Percentiles rank a stretch among this genome's conserved stretches.
Evolutionary conservation across 2,329 filamentous ascomycete genomes (phyloP).

Genomic region (Fusarium sp.): DNA sequence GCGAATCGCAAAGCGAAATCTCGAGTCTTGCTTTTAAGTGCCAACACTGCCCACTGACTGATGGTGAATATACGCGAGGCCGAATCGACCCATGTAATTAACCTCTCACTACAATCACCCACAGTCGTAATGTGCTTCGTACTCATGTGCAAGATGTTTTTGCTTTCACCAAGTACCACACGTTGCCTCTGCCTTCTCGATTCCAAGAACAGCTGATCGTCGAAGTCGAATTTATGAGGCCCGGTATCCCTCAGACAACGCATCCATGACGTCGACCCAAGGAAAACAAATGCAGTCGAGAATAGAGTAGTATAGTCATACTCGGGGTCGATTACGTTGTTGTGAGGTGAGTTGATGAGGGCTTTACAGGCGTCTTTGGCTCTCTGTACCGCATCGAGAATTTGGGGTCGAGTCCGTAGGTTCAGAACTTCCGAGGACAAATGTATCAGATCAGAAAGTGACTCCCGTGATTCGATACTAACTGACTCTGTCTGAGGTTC

Average conservation of each 20-base stretch:
- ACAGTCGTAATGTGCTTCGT: fast-evolving
- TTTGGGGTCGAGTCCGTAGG: too few relatives aligned
- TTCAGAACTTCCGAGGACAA: background rate
- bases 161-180: fast-evolving
- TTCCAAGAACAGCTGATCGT: background rate
- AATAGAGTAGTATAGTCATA: background rate
- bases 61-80: background rate
- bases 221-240: background rate
- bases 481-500: too few relatives aligned
- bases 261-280: background rate
- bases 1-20: too few relatives aligned
- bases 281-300: background rate
- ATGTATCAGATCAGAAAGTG: fast-evolving
- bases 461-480: fast-evolving
- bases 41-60: background rate
- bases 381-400: too few relatives aligned
- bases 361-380: fast-evolving
- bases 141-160: background rate
- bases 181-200: background rate
- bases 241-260: background rate
- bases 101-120: fast-evolving
- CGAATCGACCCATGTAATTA: background rate
- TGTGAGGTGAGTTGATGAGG: background rate
- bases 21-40: too few relatives aligned
- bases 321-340: fast-evolving